Conservation (phyloP, 257 asterid genomes). For the Forsythia viridissima region DNA sequence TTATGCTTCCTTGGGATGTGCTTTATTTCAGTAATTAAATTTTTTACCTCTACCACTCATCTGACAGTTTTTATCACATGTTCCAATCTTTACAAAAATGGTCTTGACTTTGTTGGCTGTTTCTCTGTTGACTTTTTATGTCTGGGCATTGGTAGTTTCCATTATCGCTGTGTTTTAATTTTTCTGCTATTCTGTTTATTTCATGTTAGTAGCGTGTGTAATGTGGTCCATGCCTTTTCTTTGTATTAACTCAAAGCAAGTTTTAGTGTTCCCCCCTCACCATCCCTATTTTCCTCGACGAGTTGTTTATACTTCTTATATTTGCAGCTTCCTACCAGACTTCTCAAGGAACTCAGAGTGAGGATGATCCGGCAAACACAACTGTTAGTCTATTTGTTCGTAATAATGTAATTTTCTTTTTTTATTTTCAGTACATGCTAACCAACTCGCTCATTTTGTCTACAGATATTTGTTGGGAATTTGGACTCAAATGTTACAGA, state of each 20-base stretch:
- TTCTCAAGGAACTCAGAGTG: constrained; percentile 75
- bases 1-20: not conserved
- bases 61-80: not conserved
- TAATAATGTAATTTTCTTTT: not conserved
- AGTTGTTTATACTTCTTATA: constrained; percentile 14
- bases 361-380: constrained; percentile 90
- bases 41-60: not conserved
- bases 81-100: not conserved
- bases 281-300: not conserved
- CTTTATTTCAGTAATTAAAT: not conserved
- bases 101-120: not conserved
- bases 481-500: constrained; percentile 81
- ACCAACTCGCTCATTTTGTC: not conserved
- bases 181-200: not conserved
- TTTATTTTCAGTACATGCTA: not conserved
- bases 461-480: constrained; percentile 92
- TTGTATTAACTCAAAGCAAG: not conserved
- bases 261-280: not conserved
- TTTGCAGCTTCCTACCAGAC: constrained; percentile 76
- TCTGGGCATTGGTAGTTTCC: not conserved
- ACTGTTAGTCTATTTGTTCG: constrained; percentile 61
- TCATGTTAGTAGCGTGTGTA: not conserved
- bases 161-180: not conserved
- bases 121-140: not conserved
- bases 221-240: not conserved